Evolutionary conservation across 116 monocot species (phyloP).

Genomic region (Zostera marina): DNA sequence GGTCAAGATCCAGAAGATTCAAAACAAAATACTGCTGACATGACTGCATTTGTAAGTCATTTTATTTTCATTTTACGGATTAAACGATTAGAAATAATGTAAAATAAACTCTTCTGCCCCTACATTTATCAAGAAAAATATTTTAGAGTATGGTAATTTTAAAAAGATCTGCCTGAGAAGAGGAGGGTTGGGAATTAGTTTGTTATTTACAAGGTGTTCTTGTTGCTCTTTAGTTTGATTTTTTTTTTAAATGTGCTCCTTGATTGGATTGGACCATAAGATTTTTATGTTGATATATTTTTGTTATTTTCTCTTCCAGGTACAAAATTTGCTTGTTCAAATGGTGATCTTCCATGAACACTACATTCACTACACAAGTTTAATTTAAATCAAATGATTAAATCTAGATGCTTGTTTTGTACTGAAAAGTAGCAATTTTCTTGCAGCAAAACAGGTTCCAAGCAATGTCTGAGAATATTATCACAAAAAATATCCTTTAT

Average conservation of each 20-base stretch:
- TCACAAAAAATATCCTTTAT: constrained; percentile 66
- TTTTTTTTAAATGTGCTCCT: not conserved
- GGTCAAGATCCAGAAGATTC: constrained; percentile 35
- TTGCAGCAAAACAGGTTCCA: constrained; percentile 77
- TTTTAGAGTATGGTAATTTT: constrained; percentile 14
- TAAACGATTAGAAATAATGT: too few species aligned
- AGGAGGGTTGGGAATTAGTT: not conserved
- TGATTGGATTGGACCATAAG: not conserved
- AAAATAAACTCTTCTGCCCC: too few species aligned
- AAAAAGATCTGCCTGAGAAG: too few species aligned
- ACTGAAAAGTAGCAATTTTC: constrained; percentile 2
- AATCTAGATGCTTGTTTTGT: not conserved
- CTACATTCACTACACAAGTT: not conserved
- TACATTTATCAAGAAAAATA: constrained; percentile 25
- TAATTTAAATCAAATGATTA: not conserved
- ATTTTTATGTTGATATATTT: too few species aligned
- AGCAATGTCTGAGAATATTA: constrained; percentile 60
- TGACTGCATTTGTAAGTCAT: constrained; percentile 43
- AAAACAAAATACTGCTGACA: constrained; percentile 44
- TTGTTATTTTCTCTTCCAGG: constrained; percentile 14
- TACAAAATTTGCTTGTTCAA: constrained; percentile 54
- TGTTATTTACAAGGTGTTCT: not conserved
- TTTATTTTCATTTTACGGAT: not conserved
- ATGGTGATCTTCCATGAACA: constrained; percentile 26
- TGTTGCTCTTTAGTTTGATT: not conserved